Conservation (phyloP, 805 yeast species). For the Yamadazyma sp. region DNA sequence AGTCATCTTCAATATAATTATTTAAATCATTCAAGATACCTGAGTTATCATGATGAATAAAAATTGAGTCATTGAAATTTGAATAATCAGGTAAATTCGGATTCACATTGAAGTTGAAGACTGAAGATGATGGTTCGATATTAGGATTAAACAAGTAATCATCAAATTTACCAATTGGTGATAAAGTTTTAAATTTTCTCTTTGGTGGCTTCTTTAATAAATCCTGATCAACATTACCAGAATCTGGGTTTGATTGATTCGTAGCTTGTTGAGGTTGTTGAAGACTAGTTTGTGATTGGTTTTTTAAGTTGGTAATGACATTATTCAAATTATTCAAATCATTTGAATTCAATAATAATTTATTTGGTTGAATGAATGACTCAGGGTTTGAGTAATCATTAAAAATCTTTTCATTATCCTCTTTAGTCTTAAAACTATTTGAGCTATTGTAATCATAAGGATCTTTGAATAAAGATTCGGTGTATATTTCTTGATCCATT, state of each 20-base stretch:
- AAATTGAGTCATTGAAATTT: conserved; percentile 28
- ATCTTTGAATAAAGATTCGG: conserved; percentile 6
- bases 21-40: conserved; percentile 8
- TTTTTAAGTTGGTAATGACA: background rate
- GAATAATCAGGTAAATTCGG: conserved; percentile 8
- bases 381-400: conserved; percentile 15
- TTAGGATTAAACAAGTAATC: conserved; percentile 38
- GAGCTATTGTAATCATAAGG: background rate
- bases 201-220: conserved; percentile 13
- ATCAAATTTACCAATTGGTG: conserved; percentile 30
- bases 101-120: conserved; percentile 20
- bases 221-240: background rate
- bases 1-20: conserved; percentile 10
- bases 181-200: conserved; percentile 32
- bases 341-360: conserved; percentile 3
- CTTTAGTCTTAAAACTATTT: background rate
- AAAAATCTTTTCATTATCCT: conserved; percentile 11
- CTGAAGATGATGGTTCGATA: conserved; percentile 39
- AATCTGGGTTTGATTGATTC: conserved; percentile 2
- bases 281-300: background rate
- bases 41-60: conserved; percentile 18
- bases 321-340: conserved; percentile 2
- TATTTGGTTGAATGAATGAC: conserved; percentile 14
- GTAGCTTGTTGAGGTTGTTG: background rate
- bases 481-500: conserved; percentile 59